Evolutionary conservation across 2,329 filamentous ascomycete species (phyloP).

Genomic region (Dactylellina sp.): DNA sequence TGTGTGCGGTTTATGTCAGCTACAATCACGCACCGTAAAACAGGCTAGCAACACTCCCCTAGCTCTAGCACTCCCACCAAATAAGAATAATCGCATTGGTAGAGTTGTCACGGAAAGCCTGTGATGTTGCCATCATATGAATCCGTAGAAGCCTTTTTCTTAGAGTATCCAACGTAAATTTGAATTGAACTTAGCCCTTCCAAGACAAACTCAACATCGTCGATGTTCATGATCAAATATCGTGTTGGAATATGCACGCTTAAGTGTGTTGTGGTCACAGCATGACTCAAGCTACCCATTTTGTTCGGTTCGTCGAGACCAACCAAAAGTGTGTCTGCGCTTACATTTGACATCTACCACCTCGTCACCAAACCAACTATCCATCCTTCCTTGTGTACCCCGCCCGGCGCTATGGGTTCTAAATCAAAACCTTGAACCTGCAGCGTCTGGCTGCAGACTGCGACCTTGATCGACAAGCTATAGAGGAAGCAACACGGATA

Average conservation of each 20-base stretch:
- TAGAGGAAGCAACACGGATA: conserved; percentile 28
- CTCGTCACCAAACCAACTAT: background rate
- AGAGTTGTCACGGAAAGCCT: background rate
- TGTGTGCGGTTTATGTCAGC: too few relatives aligned
- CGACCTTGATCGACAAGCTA: conserved; percentile 41
- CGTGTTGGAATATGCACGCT: conserved; percentile 3
- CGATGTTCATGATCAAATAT: too few relatives aligned
- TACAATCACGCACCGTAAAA: too few relatives aligned
- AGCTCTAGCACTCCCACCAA: too few relatives aligned
- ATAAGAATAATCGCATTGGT: too few relatives aligned
- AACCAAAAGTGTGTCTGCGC: background rate
- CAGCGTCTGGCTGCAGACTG: conserved; percentile 53
- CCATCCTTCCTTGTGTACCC: conserved; percentile 1
- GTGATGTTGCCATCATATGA: too few relatives aligned
- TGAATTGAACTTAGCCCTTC: too few relatives aligned
- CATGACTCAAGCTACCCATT: background rate
- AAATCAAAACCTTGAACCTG: conserved; percentile 47
- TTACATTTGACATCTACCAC: background rate
- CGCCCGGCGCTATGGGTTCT: conserved; percentile 16
- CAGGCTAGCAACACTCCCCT: too few relatives aligned
- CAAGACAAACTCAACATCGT: too few relatives aligned
- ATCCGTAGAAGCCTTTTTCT: too few relatives aligned
- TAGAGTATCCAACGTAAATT: too few relatives aligned
- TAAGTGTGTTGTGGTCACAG: conserved; percentile 1
- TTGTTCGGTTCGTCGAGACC: background rate